Evolutionary conservation across 176 grass and related monocot genomes (phyloP).

Genomic region (Lolium perenne): DNA sequence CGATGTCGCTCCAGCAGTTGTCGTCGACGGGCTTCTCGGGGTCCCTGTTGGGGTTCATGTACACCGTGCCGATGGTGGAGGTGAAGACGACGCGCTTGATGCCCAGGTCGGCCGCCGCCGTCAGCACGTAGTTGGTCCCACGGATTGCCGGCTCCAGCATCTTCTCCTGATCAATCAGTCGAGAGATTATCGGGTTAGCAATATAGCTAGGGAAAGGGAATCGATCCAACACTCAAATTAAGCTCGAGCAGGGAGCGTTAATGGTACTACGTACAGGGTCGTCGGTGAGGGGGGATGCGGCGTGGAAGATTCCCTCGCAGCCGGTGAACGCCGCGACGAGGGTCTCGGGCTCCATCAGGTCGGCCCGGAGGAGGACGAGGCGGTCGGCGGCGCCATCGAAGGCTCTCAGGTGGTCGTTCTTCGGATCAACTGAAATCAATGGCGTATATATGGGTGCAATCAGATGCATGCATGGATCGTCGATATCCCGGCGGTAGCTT

Average conservation of each 20-base stretch:
- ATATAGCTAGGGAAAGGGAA: too few relatives aligned
- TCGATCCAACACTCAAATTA: too few relatives aligned
- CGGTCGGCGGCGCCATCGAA: constrained; percentile 53
- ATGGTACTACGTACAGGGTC: constrained; percentile 46
- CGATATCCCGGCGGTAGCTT: not conserved
- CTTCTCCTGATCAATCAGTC: constrained; percentile 49
- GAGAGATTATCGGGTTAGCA: not conserved
- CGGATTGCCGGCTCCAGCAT: constrained; percentile 81
- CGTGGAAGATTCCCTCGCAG: constrained; percentile 72
- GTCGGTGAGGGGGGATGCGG: constrained; percentile 65
- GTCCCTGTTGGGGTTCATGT: constrained; percentile 75
- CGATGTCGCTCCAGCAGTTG: constrained; percentile 86
- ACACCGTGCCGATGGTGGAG: constrained; percentile 78
- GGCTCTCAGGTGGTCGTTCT: constrained; percentile 55
- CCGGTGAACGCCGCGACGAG: constrained; percentile 48
- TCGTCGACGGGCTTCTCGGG: constrained; percentile 58
- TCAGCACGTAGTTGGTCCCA: constrained; percentile 67
- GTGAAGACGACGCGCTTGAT: constrained; percentile 79
- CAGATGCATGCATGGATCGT: not conserved
- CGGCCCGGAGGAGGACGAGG: constrained; percentile 50
- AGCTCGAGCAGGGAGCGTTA: not conserved
- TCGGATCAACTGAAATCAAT: constrained; percentile 45
- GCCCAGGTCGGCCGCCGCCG: constrained; percentile 50
- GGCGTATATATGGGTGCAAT: not conserved
- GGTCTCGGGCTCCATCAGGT: constrained; percentile 53